These are phyloP conservation scores for Ogataea populi-albae DNA, from an alignment of 805 yeast genomes.

Conservation along the genomic window DNA sequence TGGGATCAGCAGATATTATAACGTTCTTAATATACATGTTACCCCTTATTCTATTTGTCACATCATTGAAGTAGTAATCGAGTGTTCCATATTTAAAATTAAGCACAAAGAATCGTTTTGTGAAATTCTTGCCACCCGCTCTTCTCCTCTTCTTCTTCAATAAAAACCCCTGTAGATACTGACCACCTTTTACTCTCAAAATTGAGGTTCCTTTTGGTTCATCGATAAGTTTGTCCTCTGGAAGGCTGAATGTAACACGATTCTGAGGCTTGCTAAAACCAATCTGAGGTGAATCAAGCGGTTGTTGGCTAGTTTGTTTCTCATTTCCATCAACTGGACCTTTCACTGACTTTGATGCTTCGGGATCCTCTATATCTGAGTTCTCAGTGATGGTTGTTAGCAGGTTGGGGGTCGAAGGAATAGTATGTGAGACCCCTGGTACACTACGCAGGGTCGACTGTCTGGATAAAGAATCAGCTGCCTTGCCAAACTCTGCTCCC, in stretches of 20 bases:
- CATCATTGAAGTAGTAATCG: constrained; percentile 72
- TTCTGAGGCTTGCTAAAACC: constrained; percentile 5
- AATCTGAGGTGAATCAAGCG: not conserved
- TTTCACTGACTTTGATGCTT: not conserved
- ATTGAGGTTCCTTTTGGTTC: constrained; percentile 27
- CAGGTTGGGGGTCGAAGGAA: constrained; percentile 6
- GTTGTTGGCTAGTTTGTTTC: not conserved
- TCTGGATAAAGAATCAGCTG: not conserved
- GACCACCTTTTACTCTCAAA: constrained; percentile 55
- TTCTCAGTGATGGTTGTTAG: constrained; percentile 12
- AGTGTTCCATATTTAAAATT: constrained; percentile 80
- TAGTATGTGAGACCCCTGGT: constrained; percentile 2
- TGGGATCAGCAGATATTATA: constrained; percentile 75
- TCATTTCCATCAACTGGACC: not conserved
- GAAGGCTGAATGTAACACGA: constrained; percentile 29
- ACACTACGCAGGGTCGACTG: not conserved
- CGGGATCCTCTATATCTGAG: constrained; percentile 7
- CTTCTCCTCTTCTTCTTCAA: constrained; percentile 70
- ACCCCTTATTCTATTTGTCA: constrained; percentile 76
- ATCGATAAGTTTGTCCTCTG: constrained; percentile 13
- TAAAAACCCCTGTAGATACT: constrained; percentile 72
- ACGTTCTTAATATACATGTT: constrained; percentile 84
- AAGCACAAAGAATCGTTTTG: constrained; percentile 78
- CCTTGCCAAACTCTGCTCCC: not conserved
- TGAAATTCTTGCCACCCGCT: constrained; percentile 81